Conservation (phyloP, 1,284 basidiomycete species). For the Psilocybe mexicana region DNA sequence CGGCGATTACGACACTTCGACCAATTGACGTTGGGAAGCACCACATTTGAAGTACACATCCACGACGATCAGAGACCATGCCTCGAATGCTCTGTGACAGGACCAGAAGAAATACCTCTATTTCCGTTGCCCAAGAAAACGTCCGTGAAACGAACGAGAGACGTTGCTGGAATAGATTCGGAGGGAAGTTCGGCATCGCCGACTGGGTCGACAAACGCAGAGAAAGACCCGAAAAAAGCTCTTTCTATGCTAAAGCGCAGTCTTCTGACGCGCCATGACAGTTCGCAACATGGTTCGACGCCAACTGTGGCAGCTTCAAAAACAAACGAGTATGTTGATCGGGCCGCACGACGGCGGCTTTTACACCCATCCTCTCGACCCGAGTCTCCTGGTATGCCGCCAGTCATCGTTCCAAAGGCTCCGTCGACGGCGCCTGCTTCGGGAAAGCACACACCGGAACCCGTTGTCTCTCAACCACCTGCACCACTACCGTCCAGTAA, state of each 20-base stretch:
- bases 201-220: conserved; percentile 6
- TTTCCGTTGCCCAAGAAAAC: conserved; percentile 40
- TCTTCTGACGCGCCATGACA: conserved; percentile 51
- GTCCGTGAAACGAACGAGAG: conserved; percentile 35
- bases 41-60: conserved; percentile 68
- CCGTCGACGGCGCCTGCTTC: conserved; percentile 14
- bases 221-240: conserved; percentile 57
- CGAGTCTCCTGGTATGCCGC: conserved; percentile 38
- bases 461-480: conserved; percentile 38
- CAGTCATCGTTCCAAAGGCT: conserved; percentile 8
- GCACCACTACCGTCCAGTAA: conserved; percentile 54
- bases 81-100: conserved; percentile 52
- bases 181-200: conserved; percentile 5
- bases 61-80: conserved; percentile 64
- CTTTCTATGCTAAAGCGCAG: conserved; percentile 60
- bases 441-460: conserved; percentile 11
- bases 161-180: conserved; percentile 25
- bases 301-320: conserved; percentile 13
- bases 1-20: conserved; percentile 63
- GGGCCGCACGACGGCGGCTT: conserved; percentile 66
- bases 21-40: conserved; percentile 62
- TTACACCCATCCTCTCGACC: conserved; percentile 49
- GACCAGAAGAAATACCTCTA: conserved; percentile 57
- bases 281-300: conserved; percentile 15
- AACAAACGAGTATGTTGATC: conserved; percentile 52